phyloP scores from a whole-genome alignment of 345 rosid genomes.

The Orychophragmus violaceus region DNA sequence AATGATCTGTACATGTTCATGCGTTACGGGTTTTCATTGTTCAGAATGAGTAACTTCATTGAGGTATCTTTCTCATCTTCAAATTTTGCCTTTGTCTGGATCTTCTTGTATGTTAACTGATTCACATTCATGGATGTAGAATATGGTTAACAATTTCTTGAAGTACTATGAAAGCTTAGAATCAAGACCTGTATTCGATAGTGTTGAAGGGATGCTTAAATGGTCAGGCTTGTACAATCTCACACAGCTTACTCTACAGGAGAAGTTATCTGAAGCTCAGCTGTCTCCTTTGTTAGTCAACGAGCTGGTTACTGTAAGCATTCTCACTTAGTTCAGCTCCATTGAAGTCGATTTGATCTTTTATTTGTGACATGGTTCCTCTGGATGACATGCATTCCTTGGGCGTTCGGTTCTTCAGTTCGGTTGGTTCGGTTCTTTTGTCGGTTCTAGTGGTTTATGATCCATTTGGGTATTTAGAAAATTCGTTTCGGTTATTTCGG shows the following conservation, averaged over 20 bases:
- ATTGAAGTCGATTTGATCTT: neutral
- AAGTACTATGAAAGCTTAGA: slow-evolving; percentile 64
- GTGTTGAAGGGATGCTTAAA: slow-evolving; percentile 82
- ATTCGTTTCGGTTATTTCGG: too few species aligned
- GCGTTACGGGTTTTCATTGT: slow-evolving; percentile 74
- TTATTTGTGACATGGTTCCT: neutral
- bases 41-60: slow-evolving; percentile 61
- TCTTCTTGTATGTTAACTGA: neutral
- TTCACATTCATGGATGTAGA: slow-evolving; percentile 37
- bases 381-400: neutral
- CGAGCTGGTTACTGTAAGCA: slow-evolving; percentile 72
- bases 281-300: slow-evolving; percentile 53
- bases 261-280: slow-evolving; percentile 39
- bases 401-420: too few species aligned
- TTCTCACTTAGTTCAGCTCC: too few species aligned
- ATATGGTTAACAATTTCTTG: slow-evolving; percentile 53
- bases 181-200: slow-evolving; percentile 63
- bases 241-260: slow-evolving; percentile 55
- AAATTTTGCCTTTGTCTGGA: neutral
- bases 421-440: too few species aligned
- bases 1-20: slow-evolving; percentile 50
- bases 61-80: slow-evolving; percentile 34
- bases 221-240: slow-evolving; percentile 81
- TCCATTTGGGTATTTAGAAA: too few species aligned
- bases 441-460: too few species aligned